Evolutionary conservation across 257 asterid genomes (phyloP).

Genomic region (Solanum sitiens): DNA sequence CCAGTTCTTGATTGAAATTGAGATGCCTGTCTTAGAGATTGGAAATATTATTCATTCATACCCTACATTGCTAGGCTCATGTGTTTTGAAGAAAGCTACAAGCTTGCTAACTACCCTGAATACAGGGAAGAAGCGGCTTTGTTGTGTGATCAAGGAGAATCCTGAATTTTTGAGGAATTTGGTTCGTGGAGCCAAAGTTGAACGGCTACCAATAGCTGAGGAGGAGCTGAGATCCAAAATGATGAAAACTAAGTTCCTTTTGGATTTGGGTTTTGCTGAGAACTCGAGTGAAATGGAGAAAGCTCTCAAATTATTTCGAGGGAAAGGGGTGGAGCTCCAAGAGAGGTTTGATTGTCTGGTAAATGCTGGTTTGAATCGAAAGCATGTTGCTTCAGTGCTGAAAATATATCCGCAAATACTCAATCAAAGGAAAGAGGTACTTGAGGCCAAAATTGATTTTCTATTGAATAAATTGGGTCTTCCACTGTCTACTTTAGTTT

Average conservation of each 20-base stretch:
- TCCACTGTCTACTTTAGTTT: conserved; percentile 27
- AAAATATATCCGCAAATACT: conserved; percentile 43
- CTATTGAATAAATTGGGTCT: conserved; percentile 41
- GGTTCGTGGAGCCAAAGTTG: conserved; percentile 35
- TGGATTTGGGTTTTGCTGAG: conserved; percentile 47
- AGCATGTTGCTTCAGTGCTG: conserved; percentile 36
- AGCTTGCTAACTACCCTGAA: conserved; percentile 20
- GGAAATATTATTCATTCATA: conserved; percentile 24
- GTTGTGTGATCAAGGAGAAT: conserved; percentile 42
- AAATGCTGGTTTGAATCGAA: conserved; percentile 31
- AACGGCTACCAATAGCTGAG: conserved; percentile 8
- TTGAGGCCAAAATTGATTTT: conserved; percentile 36
- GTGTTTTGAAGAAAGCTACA: conserved; percentile 33
- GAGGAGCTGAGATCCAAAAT: conserved; percentile 13
- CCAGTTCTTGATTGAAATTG: conserved; percentile 37
- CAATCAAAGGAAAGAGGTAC: conserved; percentile 41
- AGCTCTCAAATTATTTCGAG: conserved; percentile 44
- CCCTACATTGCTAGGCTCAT: conserved; percentile 39
- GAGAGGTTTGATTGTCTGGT: conserved; percentile 60
- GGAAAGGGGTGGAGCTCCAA: conserved; percentile 55
- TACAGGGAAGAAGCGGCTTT: conserved; percentile 32
- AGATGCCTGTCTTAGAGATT: conserved; percentile 39
- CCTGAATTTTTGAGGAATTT: conserved; percentile 43
- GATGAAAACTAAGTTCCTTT: conserved; percentile 47
- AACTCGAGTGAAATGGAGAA: conserved; percentile 42